These are phyloP conservation scores for Isoetes taiwanensis DNA, from an alignment of 75 land plant genomes.

Conservation along the genomic window DNA sequence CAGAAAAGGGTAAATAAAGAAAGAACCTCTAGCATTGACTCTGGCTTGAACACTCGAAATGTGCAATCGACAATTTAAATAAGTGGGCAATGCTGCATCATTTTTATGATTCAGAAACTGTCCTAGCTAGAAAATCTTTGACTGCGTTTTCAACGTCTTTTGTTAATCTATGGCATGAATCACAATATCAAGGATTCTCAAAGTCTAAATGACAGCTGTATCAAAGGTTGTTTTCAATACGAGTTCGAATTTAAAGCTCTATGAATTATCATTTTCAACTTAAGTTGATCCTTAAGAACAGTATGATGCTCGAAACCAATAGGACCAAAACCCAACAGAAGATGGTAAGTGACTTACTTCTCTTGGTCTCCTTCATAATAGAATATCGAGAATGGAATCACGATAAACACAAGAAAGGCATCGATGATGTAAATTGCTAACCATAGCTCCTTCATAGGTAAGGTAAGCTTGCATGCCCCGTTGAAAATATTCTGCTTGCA, in stretches of 20 bases:
- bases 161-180: neutral
- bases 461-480: constrained; percentile 5
- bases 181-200: too few relatives aligned
- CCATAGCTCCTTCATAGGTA: constrained; percentile 7
- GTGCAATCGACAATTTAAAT: too few relatives aligned
- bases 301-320: constrained; percentile 2
- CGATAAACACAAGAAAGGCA: neutral
- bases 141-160: neutral
- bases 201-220: too few relatives aligned
- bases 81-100: neutral
- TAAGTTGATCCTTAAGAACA: too few relatives aligned
- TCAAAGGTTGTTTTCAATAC: too few relatives aligned
- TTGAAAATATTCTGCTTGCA: neutral
- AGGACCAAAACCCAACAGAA: neutral
- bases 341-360: neutral
- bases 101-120: neutral
- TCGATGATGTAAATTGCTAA: constrained; percentile 1
- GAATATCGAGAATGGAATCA: constrained; percentile 1
- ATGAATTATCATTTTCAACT: too few relatives aligned
- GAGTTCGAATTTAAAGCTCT: too few relatives aligned
- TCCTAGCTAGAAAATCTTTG: neutral
- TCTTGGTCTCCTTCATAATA: constrained; percentile 4
- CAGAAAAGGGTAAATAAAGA: neutral
- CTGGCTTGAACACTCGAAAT: too few relatives aligned
- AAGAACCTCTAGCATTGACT: neutral